Conservation (phyloP, 1,284 basidiomycete genomes). For the Veloporphyrellus conicus region DNA sequence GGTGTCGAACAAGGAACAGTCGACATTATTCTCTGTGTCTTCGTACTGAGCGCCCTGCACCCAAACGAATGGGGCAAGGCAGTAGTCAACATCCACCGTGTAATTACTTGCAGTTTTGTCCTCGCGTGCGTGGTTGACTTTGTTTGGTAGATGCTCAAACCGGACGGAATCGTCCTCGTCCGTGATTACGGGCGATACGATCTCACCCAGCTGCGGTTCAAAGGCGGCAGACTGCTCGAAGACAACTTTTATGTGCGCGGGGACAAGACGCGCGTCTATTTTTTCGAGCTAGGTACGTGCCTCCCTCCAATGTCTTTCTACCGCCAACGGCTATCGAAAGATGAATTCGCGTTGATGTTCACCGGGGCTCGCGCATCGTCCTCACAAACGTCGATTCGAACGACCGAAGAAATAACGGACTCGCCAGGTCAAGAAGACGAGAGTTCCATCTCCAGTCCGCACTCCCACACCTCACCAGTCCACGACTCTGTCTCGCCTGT, state of each 20-base stretch:
- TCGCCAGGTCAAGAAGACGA: slow-evolving; percentile 28
- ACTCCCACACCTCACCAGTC: slow-evolving; percentile 9
- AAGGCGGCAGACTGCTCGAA: slow-evolving; percentile 79
- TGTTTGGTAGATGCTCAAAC: slow-evolving; percentile 76
- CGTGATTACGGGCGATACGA: slow-evolving; percentile 97
- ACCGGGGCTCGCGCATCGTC: slow-evolving; percentile 53
- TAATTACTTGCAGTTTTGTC: slow-evolving; percentile 31
- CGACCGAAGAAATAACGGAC: slow-evolving; percentile 40
- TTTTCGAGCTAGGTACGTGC: slow-evolving; percentile 75
- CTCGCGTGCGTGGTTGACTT: not conserved
- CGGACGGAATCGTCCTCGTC: slow-evolving; percentile 79
- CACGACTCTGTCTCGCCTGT: not conserved
- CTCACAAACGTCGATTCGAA: slow-evolving; percentile 31
- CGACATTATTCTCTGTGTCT: slow-evolving; percentile 90
- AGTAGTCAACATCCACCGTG: slow-evolving; percentile 77
- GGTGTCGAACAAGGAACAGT: slow-evolving; percentile 63
- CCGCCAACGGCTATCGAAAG: slow-evolving; percentile 36
- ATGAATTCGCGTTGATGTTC: slow-evolving; percentile 79
- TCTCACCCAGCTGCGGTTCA: slow-evolving; percentile 91
- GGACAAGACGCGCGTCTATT: slow-evolving; percentile 95
- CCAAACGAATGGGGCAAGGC: slow-evolving; percentile 90
- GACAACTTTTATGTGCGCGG: slow-evolving; percentile 95
- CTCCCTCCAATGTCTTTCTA: not conserved
- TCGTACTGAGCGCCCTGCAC: slow-evolving; percentile 91
- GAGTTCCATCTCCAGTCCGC: slow-evolving; percentile 9